Conservation (phyloP, 78 protist genomes). For the Isochrysis galbana region DNA sequence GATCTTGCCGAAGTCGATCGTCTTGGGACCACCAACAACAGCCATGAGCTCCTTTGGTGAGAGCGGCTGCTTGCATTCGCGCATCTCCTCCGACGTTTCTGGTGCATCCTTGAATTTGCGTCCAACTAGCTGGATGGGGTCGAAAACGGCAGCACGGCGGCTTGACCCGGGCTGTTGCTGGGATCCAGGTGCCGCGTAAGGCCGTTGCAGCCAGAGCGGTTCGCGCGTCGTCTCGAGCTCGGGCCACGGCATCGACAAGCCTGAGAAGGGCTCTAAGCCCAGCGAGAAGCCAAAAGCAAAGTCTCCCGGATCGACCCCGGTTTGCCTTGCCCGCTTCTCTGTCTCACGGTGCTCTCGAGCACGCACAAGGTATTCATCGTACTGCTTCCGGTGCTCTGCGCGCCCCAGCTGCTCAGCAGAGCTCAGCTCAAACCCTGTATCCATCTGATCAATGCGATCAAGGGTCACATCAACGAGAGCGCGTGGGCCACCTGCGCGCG, state of each 20-base stretch:
- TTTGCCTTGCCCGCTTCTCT: background rate
- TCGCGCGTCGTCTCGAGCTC: background rate
- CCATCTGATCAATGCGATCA: background rate
- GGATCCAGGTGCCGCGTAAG: background rate
- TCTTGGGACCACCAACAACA: constrained; percentile 17
- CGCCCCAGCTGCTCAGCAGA: background rate
- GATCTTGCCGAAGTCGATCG: constrained; percentile 55
- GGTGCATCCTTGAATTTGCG: background rate
- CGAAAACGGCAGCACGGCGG: background rate
- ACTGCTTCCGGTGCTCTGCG: background rate
- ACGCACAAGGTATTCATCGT: background rate
- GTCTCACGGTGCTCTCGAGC: background rate
- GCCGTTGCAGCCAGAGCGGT: background rate
- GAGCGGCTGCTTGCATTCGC: constrained; percentile 39
- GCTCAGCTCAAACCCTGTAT: background rate
- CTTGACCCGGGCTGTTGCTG: background rate
- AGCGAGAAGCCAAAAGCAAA: background rate
- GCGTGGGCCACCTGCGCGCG: too few species aligned
- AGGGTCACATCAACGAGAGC: background rate
- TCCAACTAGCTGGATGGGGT: background rate
- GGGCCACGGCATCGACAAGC: background rate
- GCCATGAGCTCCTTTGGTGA: constrained; percentile 11
- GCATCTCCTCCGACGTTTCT: background rate
- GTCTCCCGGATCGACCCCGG: background rate
- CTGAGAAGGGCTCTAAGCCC: background rate